phyloP scores from a whole-genome alignment of 305 asterid genomes.

The Fraxinus floribunda region DNA sequence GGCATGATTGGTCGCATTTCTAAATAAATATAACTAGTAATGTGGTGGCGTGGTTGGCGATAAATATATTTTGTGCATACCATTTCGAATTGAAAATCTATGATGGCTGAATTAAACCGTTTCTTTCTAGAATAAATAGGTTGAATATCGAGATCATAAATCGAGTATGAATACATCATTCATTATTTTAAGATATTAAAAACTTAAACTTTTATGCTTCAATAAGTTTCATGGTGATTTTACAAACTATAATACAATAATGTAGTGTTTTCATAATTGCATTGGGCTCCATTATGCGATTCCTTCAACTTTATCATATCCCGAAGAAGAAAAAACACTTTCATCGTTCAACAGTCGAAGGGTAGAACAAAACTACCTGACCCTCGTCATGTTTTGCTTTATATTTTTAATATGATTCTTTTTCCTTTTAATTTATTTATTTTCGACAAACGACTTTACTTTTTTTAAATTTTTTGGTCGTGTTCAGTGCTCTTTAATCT shows the following conservation, averaged over 20 bases:
- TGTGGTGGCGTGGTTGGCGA: no score
- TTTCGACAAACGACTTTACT: slow-evolving; percentile 27
- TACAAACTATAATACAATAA: not conserved
- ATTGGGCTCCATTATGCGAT: slow-evolving; percentile 17
- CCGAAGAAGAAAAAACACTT: slow-evolving; percentile 33
- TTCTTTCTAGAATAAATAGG: no score
- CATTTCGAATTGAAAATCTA: no score
- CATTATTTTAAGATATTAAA: not conserved
- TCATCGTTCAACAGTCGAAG: slow-evolving; percentile 29
- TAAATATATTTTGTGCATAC: no score
- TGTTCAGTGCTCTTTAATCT: slow-evolving; percentile 2
- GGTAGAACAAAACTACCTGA: slow-evolving; percentile 33
- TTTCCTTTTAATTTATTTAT: slow-evolving; percentile 4
- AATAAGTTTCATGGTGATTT: not conserved
- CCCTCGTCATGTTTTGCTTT: slow-evolving; percentile 29
- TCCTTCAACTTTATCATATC: slow-evolving; percentile 27
- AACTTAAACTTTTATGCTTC: not conserved
- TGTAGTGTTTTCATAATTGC: not conserved
- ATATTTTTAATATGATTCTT: slow-evolving; percentile 21
- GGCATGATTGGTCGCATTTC: no score
- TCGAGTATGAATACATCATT: not conserved
- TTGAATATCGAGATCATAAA: not conserved
- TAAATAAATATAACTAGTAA: no score
- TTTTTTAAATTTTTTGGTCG: slow-evolving; percentile 31
- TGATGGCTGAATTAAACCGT: no score